Conservation (phyloP, 352 stramenopile species). For the Phytophthora uliginosa region DNA sequence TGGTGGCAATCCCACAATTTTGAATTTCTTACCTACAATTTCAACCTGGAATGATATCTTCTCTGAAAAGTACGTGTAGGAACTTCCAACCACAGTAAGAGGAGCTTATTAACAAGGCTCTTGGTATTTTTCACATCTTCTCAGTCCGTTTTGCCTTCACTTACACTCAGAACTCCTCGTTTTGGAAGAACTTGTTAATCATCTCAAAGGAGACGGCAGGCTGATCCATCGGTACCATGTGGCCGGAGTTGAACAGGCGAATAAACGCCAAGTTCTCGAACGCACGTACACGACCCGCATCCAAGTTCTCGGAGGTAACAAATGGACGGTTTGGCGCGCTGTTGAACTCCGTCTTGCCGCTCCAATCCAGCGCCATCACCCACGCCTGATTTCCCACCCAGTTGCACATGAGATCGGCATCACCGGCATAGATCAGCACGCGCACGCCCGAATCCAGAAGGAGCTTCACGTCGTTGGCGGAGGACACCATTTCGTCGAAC, state of each 20-base stretch:
- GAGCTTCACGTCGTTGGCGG: constrained; percentile 85
- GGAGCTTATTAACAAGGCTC: background rate
- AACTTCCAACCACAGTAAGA: background rate
- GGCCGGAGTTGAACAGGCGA: constrained; percentile 94
- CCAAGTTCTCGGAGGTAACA: constrained; percentile 22
- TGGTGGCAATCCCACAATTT: too few relatives aligned
- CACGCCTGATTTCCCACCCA: constrained; percentile 97
- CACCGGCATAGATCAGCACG: constrained; percentile 97
- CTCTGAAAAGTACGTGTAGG: too few relatives aligned
- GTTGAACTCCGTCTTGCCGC: constrained; percentile 90
- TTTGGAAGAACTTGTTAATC: constrained; percentile 93
- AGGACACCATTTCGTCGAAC: constrained; percentile 97
- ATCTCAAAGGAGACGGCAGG: constrained; percentile 92
- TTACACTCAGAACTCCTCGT: constrained; percentile 46
- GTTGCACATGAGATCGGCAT: constrained; percentile 98
- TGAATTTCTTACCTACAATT: too few relatives aligned
- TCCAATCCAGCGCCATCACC: constrained; percentile 95
- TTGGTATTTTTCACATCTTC: background rate
- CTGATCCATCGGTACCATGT: constrained; percentile 97
- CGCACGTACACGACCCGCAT: constrained; percentile 57
- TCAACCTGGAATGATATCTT: too few relatives aligned
- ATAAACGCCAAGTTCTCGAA: constrained; percentile 93
- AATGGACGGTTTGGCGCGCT: constrained; percentile 45
- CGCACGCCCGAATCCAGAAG: constrained; percentile 79
- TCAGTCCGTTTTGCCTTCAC: background rate